Conservation (phyloP, 2,329 filamentous ascomycete species). For the Paecilomyces formosus region DNA sequence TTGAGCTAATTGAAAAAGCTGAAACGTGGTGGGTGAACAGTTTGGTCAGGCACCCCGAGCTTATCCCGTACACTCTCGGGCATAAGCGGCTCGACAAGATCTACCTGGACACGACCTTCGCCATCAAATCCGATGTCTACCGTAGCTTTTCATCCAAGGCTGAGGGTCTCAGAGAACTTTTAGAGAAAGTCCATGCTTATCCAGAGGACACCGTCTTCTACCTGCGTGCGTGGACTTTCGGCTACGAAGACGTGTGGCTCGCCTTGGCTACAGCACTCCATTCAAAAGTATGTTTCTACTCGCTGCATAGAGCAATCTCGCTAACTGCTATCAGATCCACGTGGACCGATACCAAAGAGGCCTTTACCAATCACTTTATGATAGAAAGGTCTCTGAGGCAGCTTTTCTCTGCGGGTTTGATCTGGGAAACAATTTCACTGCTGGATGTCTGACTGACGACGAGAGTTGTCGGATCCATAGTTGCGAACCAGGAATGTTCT, state of each 20-base stretch:
- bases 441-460: slow-evolving; percentile 64
- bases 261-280: slow-evolving; percentile 64
- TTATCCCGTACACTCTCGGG: slow-evolving; percentile 66
- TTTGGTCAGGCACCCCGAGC: slow-evolving; percentile 60
- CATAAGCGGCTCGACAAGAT: slow-evolving; percentile 66
- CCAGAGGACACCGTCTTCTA: slow-evolving; percentile 72
- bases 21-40: slow-evolving; percentile 80
- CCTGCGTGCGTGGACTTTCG: slow-evolving; percentile 84
- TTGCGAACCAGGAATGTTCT: slow-evolving; percentile 63
- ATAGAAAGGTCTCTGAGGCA: slow-evolving; percentile 48
- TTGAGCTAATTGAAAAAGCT: slow-evolving; percentile 28
- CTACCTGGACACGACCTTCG: slow-evolving; percentile 84
- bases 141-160: slow-evolving; percentile 57
- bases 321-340: slow-evolving; percentile 53
- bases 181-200: slow-evolving; percentile 61
- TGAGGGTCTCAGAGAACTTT: slow-evolving; percentile 66
- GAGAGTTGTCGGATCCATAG: slow-evolving; percentile 66
- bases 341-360: slow-evolving; percentile 72
- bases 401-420: slow-evolving; percentile 64
- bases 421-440: slow-evolving; percentile 62
- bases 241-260: slow-evolving; percentile 88
- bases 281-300: slow-evolving; percentile 44
- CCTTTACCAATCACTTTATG: slow-evolving; percentile 59
- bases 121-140: slow-evolving; percentile 42
- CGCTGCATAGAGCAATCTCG: not conserved